phyloP scores from a whole-genome alignment of 768 basidiomycete species.

The Mycena rebaudengoi region DNA sequence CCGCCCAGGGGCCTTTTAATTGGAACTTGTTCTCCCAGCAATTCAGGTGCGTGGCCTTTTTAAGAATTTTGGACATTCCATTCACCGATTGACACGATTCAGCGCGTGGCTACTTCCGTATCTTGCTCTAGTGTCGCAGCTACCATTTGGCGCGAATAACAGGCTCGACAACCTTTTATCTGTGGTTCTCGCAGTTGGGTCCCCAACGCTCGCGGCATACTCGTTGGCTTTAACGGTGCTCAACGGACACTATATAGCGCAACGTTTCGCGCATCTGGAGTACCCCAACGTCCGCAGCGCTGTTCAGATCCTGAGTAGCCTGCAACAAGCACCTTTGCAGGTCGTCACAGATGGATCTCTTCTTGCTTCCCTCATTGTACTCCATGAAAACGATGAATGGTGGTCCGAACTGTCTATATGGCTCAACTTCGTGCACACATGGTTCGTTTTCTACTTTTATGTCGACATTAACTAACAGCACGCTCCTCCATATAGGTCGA shows the following conservation, averaged over 20 bases:
- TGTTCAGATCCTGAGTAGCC: conserved; percentile 35
- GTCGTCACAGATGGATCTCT: conserved; percentile 33
- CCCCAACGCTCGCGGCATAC: conserved; percentile 48
- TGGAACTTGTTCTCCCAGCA: conserved; percentile 44
- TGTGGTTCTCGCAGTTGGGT: conserved; percentile 47
- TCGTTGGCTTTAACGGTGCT: conserved; percentile 47
- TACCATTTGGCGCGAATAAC: conserved; percentile 45
- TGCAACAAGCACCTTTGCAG: conserved; percentile 48
- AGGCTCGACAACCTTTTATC: conserved; percentile 43
- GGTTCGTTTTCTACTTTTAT: conserved; percentile 28
- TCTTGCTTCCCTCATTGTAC: conserved; percentile 47
- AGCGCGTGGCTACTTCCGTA: conserved; percentile 49
- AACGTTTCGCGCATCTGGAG: conserved; percentile 28
- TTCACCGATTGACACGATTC: conserved; percentile 16
- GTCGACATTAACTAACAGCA: neutral
- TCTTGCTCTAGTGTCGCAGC: conserved; percentile 48
- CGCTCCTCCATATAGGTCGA: conserved; percentile 7
- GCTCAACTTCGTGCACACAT: conserved; percentile 48
- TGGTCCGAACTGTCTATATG: conserved; percentile 41
- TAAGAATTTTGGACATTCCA: neutral
- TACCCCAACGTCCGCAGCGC: conserved; percentile 34
- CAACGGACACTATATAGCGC: conserved; percentile 43
- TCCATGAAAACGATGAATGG: conserved; percentile 46
- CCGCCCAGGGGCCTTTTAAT: conserved; percentile 25
- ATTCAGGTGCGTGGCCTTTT: conserved; percentile 29